Conservation (phyloP, 164 flowering plant species). For the Taxillus chinensis region DNA sequence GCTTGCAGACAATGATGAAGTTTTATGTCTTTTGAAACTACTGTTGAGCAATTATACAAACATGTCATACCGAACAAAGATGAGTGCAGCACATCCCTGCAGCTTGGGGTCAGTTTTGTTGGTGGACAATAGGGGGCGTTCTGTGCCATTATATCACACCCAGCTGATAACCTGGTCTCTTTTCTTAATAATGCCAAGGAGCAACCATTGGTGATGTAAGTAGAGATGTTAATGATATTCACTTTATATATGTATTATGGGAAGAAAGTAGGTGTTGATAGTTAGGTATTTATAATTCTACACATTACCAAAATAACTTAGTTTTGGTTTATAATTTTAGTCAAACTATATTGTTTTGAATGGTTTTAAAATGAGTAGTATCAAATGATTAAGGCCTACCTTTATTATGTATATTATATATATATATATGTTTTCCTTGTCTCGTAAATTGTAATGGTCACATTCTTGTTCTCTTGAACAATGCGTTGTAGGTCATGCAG, state of each 20-base stretch:
- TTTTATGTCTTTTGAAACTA: conserved; percentile 85
- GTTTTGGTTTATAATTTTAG: too few relatives aligned
- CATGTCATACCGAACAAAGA: conserved; percentile 58
- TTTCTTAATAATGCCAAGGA: conserved; percentile 85
- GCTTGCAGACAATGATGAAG: conserved; percentile 81
- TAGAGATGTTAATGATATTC: background rate
- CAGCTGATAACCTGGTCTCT: conserved; percentile 90
- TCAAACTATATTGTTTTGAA: too few relatives aligned
- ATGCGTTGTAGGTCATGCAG: conserved; percentile 59
- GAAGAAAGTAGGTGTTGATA: too few relatives aligned
- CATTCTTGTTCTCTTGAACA: background rate
- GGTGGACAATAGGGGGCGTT: conserved; percentile 87
- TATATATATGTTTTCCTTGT: background rate
- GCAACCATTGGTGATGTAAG: conserved; percentile 83
- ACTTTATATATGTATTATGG: too few relatives aligned
- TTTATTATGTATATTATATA: background rate
- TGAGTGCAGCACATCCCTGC: conserved; percentile 54
- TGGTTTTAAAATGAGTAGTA: too few relatives aligned
- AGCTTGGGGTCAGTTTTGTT: conserved; percentile 80
- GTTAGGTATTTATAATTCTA: too few relatives aligned
- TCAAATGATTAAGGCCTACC: too few relatives aligned
- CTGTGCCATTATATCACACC: conserved; percentile 85
- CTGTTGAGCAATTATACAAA: conserved; percentile 68
- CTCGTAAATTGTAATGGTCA: background rate
- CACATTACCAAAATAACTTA: too few relatives aligned